These are phyloP conservation scores for Yarrowia sp. DNA, from an alignment of 805 yeast genomes.

Conservation along the genomic window DNA sequence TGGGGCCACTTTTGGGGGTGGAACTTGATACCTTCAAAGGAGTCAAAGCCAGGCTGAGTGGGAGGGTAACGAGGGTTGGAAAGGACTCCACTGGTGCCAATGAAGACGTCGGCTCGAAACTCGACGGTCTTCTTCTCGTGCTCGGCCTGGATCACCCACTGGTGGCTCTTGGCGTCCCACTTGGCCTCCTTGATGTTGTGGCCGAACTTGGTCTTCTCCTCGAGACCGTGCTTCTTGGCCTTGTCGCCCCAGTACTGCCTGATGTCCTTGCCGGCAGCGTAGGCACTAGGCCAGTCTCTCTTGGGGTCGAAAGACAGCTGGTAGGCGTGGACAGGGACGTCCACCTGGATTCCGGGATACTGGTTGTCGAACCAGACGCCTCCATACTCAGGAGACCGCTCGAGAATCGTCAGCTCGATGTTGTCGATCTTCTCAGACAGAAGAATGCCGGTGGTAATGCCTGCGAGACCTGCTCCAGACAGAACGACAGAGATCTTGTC, in stretches of 20 bases:
- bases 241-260: slow-evolving; percentile 31
- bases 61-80: slow-evolving; percentile 36
- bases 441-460: slow-evolving; percentile 22
- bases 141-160: slow-evolving; percentile 28
- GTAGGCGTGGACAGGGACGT: slow-evolving; percentile 36
- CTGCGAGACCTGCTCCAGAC: slow-evolving; percentile 23
- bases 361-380: slow-evolving; percentile 36
- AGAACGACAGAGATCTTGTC: not conserved
- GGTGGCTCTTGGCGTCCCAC: slow-evolving; percentile 31
- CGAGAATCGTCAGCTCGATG: slow-evolving; percentile 27
- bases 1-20: slow-evolving; percentile 41
- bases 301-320: slow-evolving; percentile 36
- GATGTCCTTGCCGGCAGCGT: slow-evolving; percentile 35
- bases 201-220: slow-evolving; percentile 30
- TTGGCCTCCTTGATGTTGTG: slow-evolving; percentile 31
- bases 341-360: slow-evolving; percentile 35
- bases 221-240: slow-evolving; percentile 34
- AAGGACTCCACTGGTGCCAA: slow-evolving; percentile 35
- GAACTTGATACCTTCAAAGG: slow-evolving; percentile 36
- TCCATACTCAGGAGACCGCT: slow-evolving; percentile 36
- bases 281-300: slow-evolving; percentile 34
- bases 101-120: slow-evolving; percentile 32
- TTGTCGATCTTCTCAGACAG: slow-evolving; percentile 15
- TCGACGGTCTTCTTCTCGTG: slow-evolving; percentile 24
- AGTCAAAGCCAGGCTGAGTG: slow-evolving; percentile 34